Evolutionary conservation across 225 moss, liverwort and hornwort species (phyloP), one percentile per base, ranked within the genome.

Genomic region (Pleurozium schreberi): DNA sequence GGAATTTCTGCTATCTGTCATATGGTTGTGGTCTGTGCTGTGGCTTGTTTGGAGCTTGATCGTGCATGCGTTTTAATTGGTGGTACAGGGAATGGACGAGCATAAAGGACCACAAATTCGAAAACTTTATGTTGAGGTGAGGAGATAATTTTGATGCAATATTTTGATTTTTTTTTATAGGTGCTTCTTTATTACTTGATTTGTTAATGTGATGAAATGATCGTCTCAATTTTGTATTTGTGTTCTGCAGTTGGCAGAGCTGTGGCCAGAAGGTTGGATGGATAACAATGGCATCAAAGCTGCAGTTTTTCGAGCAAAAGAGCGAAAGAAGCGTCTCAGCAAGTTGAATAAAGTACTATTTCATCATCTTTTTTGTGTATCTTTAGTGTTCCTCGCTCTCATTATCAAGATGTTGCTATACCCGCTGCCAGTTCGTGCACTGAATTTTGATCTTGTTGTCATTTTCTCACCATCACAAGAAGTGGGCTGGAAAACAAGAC

Each of bases 251-350:
- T 92, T 99, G 94, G 96, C 96, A 88, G 96, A 99, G 87, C 90
- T 99, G 86, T 99, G 99, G 99, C 99, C 99, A 57, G 95, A 94
- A 86, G 97, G 99, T 58, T 96, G 96, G 97, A 99, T 99, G 99
- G 99, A 99, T 90, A 99, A 97, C 90, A 94, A 94, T 89, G 96
- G 96, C 84, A 97, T 97, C 71, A 99, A 99, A 92, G 93, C 91
- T 91, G 98, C 97, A 34, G 96, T 99, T 18, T 91, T 83, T 70
- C 93, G 99, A 88, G 96, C 97, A 3, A 99, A 92, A 91, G 96
- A 96, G 80, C 95, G 98, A 60, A 95, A 95, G 88, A 97, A 96
- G 90, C 96, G 93, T 85, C 95, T 96, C 79, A 96, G 90, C 90
- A 99, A 97, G 91, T 86, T 94, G 68, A 92, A 90, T 45, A 96